Conservation (phyloP, 495 filamentous ascomycete genomes). For the Terfezia boudieri region DNA sequence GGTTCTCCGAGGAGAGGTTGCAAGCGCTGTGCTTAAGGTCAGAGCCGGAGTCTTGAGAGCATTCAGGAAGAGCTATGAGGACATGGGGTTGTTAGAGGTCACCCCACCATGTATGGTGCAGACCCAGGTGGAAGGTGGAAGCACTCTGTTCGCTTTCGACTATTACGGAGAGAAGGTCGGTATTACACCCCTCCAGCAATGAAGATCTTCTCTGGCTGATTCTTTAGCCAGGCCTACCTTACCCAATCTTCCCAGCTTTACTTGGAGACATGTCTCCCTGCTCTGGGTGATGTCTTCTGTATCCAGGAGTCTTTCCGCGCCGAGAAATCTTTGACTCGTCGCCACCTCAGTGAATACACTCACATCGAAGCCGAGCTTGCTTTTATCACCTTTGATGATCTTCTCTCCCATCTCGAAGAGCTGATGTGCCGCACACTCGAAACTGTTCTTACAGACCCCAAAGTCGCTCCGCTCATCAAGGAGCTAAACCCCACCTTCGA, state of each 20-base stretch:
- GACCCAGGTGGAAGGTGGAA: slow-evolving; percentile 91
- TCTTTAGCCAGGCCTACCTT: slow-evolving; percentile 39
- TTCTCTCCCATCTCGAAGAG: slow-evolving; percentile 75
- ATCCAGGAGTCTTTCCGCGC: slow-evolving; percentile 97
- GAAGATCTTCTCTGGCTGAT: background rate
- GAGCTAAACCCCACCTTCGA: slow-evolving; percentile 76
- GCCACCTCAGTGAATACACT: slow-evolving; percentile 89
- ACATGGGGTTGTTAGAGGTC: slow-evolving; percentile 61
- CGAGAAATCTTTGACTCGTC: slow-evolving; percentile 82
- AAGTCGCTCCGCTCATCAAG: slow-evolving; percentile 44
- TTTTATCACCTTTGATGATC: slow-evolving; percentile 81
- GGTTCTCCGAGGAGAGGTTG: slow-evolving; percentile 69
- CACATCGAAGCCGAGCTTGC: slow-evolving; percentile 94
- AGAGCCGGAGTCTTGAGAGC: slow-evolving; percentile 63
- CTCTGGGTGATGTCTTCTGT: slow-evolving; percentile 84
- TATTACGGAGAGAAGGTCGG: slow-evolving; percentile 66
- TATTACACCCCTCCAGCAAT: background rate
- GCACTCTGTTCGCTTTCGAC: slow-evolving; percentile 78
- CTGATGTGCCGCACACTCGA: slow-evolving; percentile 77
- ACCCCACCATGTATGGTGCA: slow-evolving; percentile 93
- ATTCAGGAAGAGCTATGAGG: slow-evolving; percentile 61
- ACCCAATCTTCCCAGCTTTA: slow-evolving; percentile 97
- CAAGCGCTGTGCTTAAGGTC: slow-evolving; percentile 78
- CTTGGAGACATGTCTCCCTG: slow-evolving; percentile 82
- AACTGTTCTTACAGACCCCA: slow-evolving; percentile 46